A percentile compares a stretch with the other conserved stretches of the same genome.
phyloP scores from a whole-genome alignment of 225 moss, liverwort and hornwort species.

The Bryum argenteum region DNA sequence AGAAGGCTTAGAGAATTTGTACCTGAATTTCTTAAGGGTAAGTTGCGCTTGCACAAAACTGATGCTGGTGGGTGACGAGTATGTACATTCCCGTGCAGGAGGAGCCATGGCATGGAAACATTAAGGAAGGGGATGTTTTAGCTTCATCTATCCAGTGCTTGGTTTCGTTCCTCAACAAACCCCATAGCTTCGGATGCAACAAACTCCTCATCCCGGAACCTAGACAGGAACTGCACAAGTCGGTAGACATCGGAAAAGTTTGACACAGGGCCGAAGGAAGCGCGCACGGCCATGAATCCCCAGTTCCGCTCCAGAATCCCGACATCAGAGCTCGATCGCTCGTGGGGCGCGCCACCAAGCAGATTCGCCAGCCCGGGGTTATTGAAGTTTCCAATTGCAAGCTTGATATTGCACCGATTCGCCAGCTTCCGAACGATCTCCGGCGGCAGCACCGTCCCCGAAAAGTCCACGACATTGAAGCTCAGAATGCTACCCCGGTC shows the following conservation, averaged over 20 bases:
- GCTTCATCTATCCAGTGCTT: slow-evolving; percentile 20
- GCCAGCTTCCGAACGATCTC: slow-evolving; percentile 68
- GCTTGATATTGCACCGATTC: slow-evolving; percentile 64
- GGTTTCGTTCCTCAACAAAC: slow-evolving; percentile 55
- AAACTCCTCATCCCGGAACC: slow-evolving; percentile 86
- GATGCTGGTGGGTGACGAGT: no score
- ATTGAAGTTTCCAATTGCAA: slow-evolving; percentile 60
- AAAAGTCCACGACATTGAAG: slow-evolving; percentile 78
- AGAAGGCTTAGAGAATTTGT: not conserved
- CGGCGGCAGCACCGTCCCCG: slow-evolving; percentile 60
- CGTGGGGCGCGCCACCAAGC: slow-evolving; percentile 45
- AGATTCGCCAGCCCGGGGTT: slow-evolving; percentile 69
- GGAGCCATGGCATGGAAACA: not conserved
- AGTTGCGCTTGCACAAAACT: not conserved
- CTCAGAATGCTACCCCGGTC: slow-evolving; percentile 69
- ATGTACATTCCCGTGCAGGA: not conserved
- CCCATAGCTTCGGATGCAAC: slow-evolving; percentile 66
- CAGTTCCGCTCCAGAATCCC: slow-evolving; percentile 52
- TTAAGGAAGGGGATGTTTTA: not conserved
- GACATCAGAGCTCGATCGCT: slow-evolving; percentile 44
- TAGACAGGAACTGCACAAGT: slow-evolving; percentile 72
- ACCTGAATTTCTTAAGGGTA: slow-evolving; percentile 2
- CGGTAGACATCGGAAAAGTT: slow-evolving; percentile 81
- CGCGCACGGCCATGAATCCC: slow-evolving; percentile 55
- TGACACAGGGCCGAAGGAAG: slow-evolving; percentile 72